phyloP scores from a whole-genome alignment of 345 rosid species.

The Pistacia atlantica region DNA sequence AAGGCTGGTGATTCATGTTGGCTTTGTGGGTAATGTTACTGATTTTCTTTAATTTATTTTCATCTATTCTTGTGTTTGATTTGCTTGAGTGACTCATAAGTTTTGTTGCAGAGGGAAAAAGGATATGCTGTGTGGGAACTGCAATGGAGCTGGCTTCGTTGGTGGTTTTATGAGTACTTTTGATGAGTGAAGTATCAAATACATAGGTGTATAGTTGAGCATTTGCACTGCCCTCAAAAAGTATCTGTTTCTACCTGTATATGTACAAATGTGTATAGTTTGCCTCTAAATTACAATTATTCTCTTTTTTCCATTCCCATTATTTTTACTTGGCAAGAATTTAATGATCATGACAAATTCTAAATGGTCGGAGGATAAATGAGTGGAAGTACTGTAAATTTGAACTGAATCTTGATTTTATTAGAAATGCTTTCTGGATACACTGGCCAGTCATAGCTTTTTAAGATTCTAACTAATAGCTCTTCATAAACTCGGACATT shows the following conservation, averaged over 20 bases:
- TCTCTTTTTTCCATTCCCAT: no score
- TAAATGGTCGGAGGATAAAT: no score
- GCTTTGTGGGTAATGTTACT: constrained; percentile 59
- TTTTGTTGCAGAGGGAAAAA: constrained; percentile 49
- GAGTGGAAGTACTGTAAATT: no score
- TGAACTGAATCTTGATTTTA: no score
- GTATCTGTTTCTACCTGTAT: not conserved
- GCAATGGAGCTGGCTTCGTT: constrained; percentile 69
- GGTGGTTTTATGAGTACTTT: constrained; percentile 68
- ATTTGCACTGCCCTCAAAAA: no score
- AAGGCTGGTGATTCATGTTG: constrained; percentile 60
- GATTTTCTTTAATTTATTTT: not conserved
- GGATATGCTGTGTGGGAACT: constrained; percentile 56
- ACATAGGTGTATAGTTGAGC: no score
- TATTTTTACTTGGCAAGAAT: no score
- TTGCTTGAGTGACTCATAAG: not conserved
- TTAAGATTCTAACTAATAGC: constrained; percentile 16
- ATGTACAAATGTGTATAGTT: not conserved
- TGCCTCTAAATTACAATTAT: no score
- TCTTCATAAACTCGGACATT: constrained; percentile 49
- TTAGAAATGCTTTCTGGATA: not conserved
- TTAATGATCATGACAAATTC: no score
- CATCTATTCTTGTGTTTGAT: not conserved
- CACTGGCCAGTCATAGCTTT: not conserved
- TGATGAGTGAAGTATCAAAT: constrained; percentile 39